phyloP scores from a whole-genome alignment of 2,329 filamentous ascomycete species.

The Sporothrix brunneoviolacea region DNA sequence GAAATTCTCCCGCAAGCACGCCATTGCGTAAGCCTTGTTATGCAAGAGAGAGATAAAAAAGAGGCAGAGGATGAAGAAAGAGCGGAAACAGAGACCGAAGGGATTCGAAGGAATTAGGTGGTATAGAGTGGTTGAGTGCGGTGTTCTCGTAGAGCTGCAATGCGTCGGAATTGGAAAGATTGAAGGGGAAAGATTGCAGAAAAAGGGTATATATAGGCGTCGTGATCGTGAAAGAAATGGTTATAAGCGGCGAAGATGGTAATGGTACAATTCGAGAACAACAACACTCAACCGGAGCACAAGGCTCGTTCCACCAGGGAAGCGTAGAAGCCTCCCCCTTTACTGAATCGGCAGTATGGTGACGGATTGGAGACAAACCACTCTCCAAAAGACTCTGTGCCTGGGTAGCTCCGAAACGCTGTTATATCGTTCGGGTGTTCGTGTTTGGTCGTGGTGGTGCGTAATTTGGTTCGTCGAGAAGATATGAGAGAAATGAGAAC shows the following conservation, averaged over 20 bases:
- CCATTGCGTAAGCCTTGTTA: slow-evolving; percentile 44
- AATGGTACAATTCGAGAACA: slow-evolving; percentile 14
- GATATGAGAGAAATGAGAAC: neutral
- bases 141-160: slow-evolving; percentile 6
- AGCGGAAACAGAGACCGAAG: neutral
- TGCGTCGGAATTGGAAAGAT: slow-evolving; percentile 26
- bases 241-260: neutral
- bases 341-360: slow-evolving; percentile 6
- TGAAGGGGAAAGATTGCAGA: slow-evolving; percentile 20
- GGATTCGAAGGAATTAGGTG: slow-evolving; percentile 12
- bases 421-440: neutral
- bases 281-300: slow-evolving; percentile 10
- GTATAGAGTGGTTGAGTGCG: neutral
- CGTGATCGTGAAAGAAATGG: slow-evolving; percentile 17
- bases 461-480: neutral
- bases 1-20: slow-evolving; percentile 82
- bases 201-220: slow-evolving; percentile 24
- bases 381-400: neutral
- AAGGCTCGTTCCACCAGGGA: slow-evolving; percentile 16
- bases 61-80: slow-evolving; percentile 8
- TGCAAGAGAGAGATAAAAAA: slow-evolving; percentile 17
- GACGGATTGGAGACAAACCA: slow-evolving; percentile 4
- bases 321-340: slow-evolving; percentile 4
- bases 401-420: too few relatives aligned
- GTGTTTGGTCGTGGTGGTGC: neutral